phyloP scores from a whole-genome alignment of 371 early-diverging fungal species.

The Mucor lusitanicus region DNA sequence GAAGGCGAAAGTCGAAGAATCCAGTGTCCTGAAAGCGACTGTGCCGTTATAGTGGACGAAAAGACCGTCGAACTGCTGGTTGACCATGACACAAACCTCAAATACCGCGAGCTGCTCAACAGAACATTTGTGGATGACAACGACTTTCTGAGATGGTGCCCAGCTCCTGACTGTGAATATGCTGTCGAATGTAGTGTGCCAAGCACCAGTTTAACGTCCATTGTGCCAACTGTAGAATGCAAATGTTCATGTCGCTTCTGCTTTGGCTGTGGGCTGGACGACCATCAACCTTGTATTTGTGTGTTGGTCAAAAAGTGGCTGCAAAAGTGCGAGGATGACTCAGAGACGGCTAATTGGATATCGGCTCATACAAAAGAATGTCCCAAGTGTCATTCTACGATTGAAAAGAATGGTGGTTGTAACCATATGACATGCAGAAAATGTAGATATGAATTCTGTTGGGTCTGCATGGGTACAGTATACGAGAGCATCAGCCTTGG shows the following conservation, averaged over 20 bases:
- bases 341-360: slow-evolving; percentile 98
- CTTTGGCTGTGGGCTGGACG: slow-evolving; percentile 88
- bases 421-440: slow-evolving; percentile 94
- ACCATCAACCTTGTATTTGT: slow-evolving; percentile 95
- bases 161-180: slow-evolving; percentile 94
- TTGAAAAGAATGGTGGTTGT: slow-evolving; percentile 98
- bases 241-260: slow-evolving; percentile 84
- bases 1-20: slow-evolving; percentile 89
- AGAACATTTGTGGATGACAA: slow-evolving; percentile 91
- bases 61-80: slow-evolving; percentile 73
- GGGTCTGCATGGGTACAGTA: slow-evolving; percentile 73
- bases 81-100: slow-evolving; percentile 41
- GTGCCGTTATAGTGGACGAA: slow-evolving; percentile 82
- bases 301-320: slow-evolving; percentile 84
- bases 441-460: slow-evolving; percentile 88
- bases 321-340: slow-evolving; percentile 96
- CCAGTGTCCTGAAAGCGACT: slow-evolving; percentile 81
- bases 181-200: slow-evolving; percentile 89
- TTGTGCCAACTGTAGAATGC: slow-evolving; percentile 90
- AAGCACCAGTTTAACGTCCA: slow-evolving; percentile 62
- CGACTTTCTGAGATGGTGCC: slow-evolving; percentile 88
- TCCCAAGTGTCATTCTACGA: slow-evolving; percentile 88
- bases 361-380: slow-evolving; percentile 97
- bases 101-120: slow-evolving; percentile 79
- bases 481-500: neutral